Evolutionary conservation across 768 basidiomycete genomes (phyloP).

Genomic region (Kondoa malvinella): DNA sequence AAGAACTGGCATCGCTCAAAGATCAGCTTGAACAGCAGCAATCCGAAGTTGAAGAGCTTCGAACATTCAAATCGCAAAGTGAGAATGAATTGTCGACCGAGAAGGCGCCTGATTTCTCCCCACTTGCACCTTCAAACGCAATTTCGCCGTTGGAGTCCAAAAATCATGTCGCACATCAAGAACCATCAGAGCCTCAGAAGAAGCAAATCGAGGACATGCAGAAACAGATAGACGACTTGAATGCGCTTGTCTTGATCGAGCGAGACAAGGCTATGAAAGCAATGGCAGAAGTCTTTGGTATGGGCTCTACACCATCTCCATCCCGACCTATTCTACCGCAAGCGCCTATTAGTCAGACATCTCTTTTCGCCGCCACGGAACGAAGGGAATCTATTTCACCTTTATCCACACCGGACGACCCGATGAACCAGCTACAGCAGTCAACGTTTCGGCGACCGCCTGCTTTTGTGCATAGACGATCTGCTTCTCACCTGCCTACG

Average conservation of each 20-base stretch:
- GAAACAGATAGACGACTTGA: slow-evolving; percentile 15
- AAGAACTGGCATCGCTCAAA: background rate
- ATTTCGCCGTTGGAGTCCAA: background rate
- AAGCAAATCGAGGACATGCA: slow-evolving; percentile 11
- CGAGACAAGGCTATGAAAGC: slow-evolving; percentile 18
- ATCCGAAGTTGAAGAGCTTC: background rate
- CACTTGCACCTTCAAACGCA: background rate
- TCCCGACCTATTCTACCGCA: background rate
- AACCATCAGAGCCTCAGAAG: background rate
- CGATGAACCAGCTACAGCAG: background rate
- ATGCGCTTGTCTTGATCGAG: slow-evolving; percentile 14
- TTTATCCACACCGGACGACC: background rate
- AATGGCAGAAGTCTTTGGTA: slow-evolving; percentile 17
- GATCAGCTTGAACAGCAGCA: background rate
- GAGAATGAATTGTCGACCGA: background rate
- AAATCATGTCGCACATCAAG: no score
- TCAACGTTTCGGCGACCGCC: background rate
- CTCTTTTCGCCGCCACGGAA: no score
- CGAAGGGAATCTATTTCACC: no score
- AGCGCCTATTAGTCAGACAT: no score
- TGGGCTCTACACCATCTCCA: slow-evolving; percentile 1
- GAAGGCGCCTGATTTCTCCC: background rate
- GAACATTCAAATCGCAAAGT: background rate
- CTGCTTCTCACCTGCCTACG: slow-evolving; percentile 15
- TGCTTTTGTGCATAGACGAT: slow-evolving; percentile 9